These are phyloP conservation scores for Beauveria asiatica DNA, from an alignment of 2,329 filamentous ascomycete genomes.

Conservation along the genomic window DNA sequence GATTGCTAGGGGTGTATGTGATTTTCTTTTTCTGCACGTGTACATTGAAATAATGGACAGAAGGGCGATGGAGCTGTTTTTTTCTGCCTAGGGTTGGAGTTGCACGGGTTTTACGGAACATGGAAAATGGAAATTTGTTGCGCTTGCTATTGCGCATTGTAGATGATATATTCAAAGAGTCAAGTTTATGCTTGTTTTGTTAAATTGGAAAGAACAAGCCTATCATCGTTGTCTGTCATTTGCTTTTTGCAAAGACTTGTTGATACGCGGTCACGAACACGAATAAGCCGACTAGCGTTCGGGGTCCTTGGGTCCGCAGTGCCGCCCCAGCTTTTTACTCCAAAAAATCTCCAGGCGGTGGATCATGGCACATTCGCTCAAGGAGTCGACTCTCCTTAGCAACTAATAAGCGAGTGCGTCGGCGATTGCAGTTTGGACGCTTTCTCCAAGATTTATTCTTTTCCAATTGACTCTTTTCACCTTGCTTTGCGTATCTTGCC, in stretches of 20 bases:
- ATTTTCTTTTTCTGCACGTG: not conserved
- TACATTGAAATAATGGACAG: conserved; percentile 9
- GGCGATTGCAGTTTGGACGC: not conserved
- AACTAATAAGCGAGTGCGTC: not conserved
- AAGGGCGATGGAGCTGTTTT: not conserved
- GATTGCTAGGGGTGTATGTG: not conserved
- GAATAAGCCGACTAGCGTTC: conserved; percentile 3
- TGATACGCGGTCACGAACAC: conserved; percentile 1
- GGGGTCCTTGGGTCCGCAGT: conserved; percentile 2
- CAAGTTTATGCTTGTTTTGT: not conserved
- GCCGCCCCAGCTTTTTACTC: no score
- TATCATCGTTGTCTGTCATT: no score
- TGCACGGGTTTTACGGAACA: not conserved
- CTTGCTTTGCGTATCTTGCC: not conserved
- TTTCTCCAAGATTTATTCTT: not conserved
- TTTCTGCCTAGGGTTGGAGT: not conserved
- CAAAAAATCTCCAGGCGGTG: conserved; percentile 20
- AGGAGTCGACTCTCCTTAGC: not conserved
- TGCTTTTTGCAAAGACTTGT: no score
- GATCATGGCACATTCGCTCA: conserved; percentile 17
- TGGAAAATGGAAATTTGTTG: not conserved
- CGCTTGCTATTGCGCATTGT: not conserved
- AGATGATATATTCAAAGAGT: not conserved
- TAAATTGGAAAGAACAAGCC: not conserved
- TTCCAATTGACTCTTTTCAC: not conserved